Percentiles rank a stretch among this genome's conserved stretches.
These are phyloP conservation scores for Vicia sativa DNA, from an alignment of 306 rosid genomes.

Conservation along the genomic window DNA sequence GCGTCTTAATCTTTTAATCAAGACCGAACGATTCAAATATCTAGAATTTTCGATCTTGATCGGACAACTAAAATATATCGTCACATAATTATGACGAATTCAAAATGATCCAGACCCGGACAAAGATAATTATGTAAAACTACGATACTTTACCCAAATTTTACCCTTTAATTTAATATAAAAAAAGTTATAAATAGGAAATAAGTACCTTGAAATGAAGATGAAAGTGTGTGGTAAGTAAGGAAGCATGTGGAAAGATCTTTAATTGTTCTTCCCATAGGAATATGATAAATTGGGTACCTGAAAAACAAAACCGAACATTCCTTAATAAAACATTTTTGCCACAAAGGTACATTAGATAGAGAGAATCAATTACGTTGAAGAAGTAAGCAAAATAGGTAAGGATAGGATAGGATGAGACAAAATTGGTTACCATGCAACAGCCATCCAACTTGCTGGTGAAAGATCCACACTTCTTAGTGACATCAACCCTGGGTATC, in stretches of 20 bases:
- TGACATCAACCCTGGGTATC: constrained; percentile 90
- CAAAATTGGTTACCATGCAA: constrained; percentile 68
- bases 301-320: constrained; percentile 42
- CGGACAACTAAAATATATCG: too few relatives aligned
- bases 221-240: constrained; percentile 93
- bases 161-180: neutral
- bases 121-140: too few relatives aligned
- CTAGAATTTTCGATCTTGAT: too few relatives aligned
- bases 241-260: constrained; percentile 94
- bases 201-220: constrained; percentile 93
- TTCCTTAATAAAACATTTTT: constrained; percentile 5
- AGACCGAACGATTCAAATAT: too few relatives aligned
- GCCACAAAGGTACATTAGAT: neutral
- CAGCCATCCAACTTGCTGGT: constrained; percentile 99
- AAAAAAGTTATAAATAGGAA: neutral
- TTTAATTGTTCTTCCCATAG: constrained; percentile 94
- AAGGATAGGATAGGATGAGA: constrained; percentile 7
- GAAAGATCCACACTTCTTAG: constrained; percentile 95
- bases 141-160: neutral
- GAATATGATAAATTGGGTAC: constrained; percentile 99
- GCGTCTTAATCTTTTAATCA: too few relatives aligned
- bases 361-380: constrained; percentile 2
- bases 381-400: neutral
- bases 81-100: too few relatives aligned
- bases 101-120: too few relatives aligned